Base-by-base conservation (phyloP, 805 yeast species). In the Saccharomycopsis sp. region DNA sequence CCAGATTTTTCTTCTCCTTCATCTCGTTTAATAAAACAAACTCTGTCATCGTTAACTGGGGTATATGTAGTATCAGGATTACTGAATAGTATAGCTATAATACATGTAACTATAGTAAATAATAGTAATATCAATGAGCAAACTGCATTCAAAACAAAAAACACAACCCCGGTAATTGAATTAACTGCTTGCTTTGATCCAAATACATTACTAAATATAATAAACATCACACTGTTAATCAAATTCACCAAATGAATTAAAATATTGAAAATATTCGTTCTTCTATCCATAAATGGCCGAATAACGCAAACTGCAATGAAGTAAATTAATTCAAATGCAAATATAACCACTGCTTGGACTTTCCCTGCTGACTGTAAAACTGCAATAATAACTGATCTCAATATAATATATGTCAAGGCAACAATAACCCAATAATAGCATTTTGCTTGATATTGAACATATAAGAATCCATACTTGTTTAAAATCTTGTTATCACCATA, bases 31-130 rank as follows among this genome's bases (percentile, higher is more conserved):
- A 93, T 85, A 62, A 93, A 93, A n/a, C 96, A 85, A 41, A 85
- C 93, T 60, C 98, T 78, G 60, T 93, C 98, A 63, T 93, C 98
- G 56, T 83, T 84, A 83, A 90, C 84, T 51, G 96, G 97, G 66
- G 87, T 90, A 67, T 93, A 93, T 55, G 95, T 76, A 7, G 90
- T 78, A 64, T 93, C 98, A 43, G 98, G 97, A 62, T 93, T 88
- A 70, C 84, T 87, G 62, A 84, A 81, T 26, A 89, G 54, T 56
- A 93, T 63, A 0, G 96, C 96, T 63, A 87, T 68, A 4, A 80
- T 68, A 67, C 97, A 89, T 1, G 96, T 85, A 31, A 88, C 77
- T 55, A 93, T 79, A 38, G 96, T 88, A 71, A 89, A 81, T 40
- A 93, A 67, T 59, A 93, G 67, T 57, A 90, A 72, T 56, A 85